Evolutionary conservation across 2,329 filamentous ascomycete species (phyloP).

Genomic region (Fusarium decemcellulare): DNA sequence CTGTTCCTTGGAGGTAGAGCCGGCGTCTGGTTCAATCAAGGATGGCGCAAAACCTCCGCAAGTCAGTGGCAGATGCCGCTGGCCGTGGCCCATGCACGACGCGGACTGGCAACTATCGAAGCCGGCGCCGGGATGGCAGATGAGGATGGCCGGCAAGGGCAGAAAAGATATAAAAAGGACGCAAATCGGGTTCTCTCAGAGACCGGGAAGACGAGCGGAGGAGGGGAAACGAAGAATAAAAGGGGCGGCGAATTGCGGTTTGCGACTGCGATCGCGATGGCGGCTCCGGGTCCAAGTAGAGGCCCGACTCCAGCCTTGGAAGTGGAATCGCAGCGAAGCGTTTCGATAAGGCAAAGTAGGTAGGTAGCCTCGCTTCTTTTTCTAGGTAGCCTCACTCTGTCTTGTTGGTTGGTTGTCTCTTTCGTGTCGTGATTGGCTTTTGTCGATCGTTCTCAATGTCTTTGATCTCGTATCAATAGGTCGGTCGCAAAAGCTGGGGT

Average conservation of each 20-base stretch:
- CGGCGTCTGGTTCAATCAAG: constrained; percentile 26
- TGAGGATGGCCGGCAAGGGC: constrained; percentile 16
- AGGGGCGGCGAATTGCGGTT: not conserved
- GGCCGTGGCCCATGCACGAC: constrained; percentile 32
- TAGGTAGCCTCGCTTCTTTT: not conserved
- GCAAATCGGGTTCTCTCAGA: not conserved
- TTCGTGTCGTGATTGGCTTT: not conserved
- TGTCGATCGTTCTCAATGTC: not conserved
- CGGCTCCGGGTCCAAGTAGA: constrained; percentile 1
- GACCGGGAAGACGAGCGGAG: not conserved
- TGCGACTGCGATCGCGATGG: constrained; percentile 17
- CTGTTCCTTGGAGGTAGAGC: not conserved
- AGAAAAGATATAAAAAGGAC: not conserved
- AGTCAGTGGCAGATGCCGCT: constrained; percentile 14
- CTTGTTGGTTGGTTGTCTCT: not conserved
- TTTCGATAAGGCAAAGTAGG: not conserved
- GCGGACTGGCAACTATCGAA: constrained; percentile 20
- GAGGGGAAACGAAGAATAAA: not conserved
- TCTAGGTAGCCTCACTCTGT: not conserved
- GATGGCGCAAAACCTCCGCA: constrained; percentile 21
- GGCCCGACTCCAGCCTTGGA: constrained; percentile 6
- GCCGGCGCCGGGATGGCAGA: constrained; percentile 2
- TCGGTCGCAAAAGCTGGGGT: not conserved
- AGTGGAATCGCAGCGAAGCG: constrained; percentile 32
- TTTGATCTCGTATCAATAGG: constrained; percentile 2